Percentiles rank a stretch among this genome's conserved stretches.
Conservation (phyloP, 2,329 filamentous ascomycete species). For the Rosellinia necatrix region DNA sequence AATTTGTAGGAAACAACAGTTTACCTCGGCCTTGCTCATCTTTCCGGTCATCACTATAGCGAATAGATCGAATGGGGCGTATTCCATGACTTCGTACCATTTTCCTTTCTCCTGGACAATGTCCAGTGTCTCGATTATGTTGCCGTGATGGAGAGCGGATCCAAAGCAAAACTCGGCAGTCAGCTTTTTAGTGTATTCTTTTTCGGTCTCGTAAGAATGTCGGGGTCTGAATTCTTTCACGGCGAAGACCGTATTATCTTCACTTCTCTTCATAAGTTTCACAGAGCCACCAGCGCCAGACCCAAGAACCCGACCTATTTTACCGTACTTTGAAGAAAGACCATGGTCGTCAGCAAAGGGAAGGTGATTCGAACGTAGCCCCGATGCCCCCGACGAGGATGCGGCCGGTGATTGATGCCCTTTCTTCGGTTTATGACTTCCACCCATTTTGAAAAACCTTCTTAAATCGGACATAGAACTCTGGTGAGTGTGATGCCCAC, state of each 20-base stretch:
- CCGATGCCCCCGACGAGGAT: slow-evolving; percentile 52
- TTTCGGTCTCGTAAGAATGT: slow-evolving; percentile 90
- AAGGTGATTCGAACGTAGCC: slow-evolving; percentile 60
- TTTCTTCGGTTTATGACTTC: slow-evolving; percentile 71
- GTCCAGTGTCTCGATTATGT: slow-evolving; percentile 97
- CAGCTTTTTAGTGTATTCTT: slow-evolving; percentile 96
- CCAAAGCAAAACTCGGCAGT: slow-evolving; percentile 98
- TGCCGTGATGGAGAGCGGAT: slow-evolving; percentile 94
- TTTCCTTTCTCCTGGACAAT: slow-evolving; percentile 92
- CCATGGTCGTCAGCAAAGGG: slow-evolving; percentile 96
- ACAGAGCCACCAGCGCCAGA: slow-evolving; percentile 95
- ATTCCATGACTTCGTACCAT: slow-evolving; percentile 99
- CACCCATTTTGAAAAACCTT: slow-evolving; percentile 88
- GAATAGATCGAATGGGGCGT: slow-evolving; percentile 93
- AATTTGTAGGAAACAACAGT: slow-evolving; percentile 92
- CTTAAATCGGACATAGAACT: slow-evolving; percentile 94
- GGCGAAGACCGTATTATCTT: slow-evolving; percentile 91
- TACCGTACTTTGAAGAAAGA: slow-evolving; percentile 88
- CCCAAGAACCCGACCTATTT: slow-evolving; percentile 90
- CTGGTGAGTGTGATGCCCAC: slow-evolving; percentile 60
- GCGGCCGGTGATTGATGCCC: slow-evolving; percentile 63
- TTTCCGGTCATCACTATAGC: slow-evolving; percentile 99
- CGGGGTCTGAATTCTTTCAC: slow-evolving; percentile 95
- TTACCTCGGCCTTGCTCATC: slow-evolving; percentile 90
- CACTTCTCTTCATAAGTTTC: slow-evolving; percentile 88